A percentile compares a stretch with the other conserved stretches of the same genome.
phyloP scores from a whole-genome alignment of 768 basidiomycete species.

The Russula earlei region DNA sequence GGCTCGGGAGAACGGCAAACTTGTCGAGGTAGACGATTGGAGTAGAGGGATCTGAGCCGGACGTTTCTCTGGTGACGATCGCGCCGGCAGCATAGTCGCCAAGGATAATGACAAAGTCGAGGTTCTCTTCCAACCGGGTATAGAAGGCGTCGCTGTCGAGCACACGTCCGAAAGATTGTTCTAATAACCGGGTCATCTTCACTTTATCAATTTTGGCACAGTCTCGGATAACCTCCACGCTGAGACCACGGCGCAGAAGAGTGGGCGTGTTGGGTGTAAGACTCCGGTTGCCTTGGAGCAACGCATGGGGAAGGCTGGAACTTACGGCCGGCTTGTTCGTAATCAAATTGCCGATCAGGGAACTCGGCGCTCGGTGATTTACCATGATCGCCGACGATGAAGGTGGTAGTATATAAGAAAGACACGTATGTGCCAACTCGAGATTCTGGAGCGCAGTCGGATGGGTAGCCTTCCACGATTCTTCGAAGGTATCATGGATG shows the following conservation, averaged over 20 bases:
- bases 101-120: constrained; percentile 90
- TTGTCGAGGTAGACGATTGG: constrained; percentile 94
- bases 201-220: constrained; percentile 57
- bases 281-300: constrained; percentile 78
- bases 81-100: constrained; percentile 96
- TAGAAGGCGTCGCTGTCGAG: constrained; percentile 74
- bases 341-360: constrained; percentile 92
- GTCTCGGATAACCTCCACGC: constrained; percentile 72
- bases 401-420: constrained; percentile 92
- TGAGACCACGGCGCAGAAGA: constrained; percentile 78
- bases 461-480: constrained; percentile 64
- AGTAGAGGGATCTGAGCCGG: constrained; percentile 34
- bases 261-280: constrained; percentile 90
- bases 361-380: constrained; percentile 91
- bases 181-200: constrained; percentile 75
- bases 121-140: constrained; percentile 55
- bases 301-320: constrained; percentile 88
- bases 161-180: constrained; percentile 72
- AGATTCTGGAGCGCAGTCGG: constrained; percentile 86
- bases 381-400: constrained; percentile 94
- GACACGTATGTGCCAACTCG: constrained; percentile 72
- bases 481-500: constrained; percentile 78
- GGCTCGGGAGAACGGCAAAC: constrained; percentile 88
- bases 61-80: constrained; percentile 64
- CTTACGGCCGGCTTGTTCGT: constrained; percentile 97